Evolutionary conservation across 192 early-diverging fungal species (phyloP), one percentile per base, ranked within the genome.

Genomic region (Entomortierella beljakovae): DNA sequence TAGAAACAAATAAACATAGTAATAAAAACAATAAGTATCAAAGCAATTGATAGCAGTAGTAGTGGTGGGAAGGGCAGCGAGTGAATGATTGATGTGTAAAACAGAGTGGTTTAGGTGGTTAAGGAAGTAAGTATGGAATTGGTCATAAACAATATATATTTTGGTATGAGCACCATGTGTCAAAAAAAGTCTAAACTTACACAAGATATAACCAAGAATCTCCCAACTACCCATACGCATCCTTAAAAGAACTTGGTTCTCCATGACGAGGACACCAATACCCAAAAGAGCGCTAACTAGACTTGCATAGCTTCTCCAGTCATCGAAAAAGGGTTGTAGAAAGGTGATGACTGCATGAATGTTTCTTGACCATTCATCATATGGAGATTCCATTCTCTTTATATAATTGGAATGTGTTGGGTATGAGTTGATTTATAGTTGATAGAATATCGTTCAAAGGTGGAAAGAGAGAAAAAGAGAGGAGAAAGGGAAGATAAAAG

Each of bases 211-310:
- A 23, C 75, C 75, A 60, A 79, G 61, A 33, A 79, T 79, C 62
- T 79, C 75, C 75, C 75, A 79, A 9, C 65, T 61, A 18, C 75
- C 75, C 75, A 79, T 79, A 10, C 75, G 75, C 75, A 79, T 79
- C 26, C 75, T n/a, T 25, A 79, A 37, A 35, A 79, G 40, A 10
- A 79, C 67, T 20, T 79, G 75, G 62, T 79, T 79, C 42, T 79
- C 75, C 75, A 79, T 79, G 25, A 79, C 70, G 49, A 79, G 32
- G 7, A 79, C 75, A 26, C 75, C 75, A 34, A 79, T 54, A 18
- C 75, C 75, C 54, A 79, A 35, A 6, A 79, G 48, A 20, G 65
- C 35, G 26, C 66, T 69, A 50, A 70, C 49, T 10, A 79, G 55
- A 40, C 61, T 52, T 3, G 75, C 68, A 48, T 79, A 70, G 50